phyloP scores from a whole-genome alignment of 2,329 filamentous ascomycete species.

The Aspergillus uvarum region DNA sequence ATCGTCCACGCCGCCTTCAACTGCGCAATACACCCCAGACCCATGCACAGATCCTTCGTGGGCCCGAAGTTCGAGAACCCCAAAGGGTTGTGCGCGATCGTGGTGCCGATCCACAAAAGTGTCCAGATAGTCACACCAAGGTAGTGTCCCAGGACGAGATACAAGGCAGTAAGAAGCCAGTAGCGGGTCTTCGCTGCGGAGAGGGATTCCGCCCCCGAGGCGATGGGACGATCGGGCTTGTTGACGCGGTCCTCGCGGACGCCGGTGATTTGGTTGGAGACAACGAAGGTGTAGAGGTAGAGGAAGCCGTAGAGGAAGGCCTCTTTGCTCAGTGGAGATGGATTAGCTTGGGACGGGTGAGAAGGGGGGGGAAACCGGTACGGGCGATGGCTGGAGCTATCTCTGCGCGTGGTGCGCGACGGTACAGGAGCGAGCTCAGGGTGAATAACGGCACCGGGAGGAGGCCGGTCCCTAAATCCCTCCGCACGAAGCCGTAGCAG shows the following conservation, averaged over 20 bases:
- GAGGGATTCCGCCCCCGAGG: background rate
- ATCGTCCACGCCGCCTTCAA: background rate
- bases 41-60: constrained; percentile 1
- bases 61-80: background rate
- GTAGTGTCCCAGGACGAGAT: background rate
- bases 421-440: background rate
- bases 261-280: background rate
- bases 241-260: background rate
- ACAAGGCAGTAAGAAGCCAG: background rate
- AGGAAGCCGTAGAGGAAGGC: constrained; percentile 1
- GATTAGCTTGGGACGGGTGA: background rate
- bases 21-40: background rate
- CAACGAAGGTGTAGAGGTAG: background rate
- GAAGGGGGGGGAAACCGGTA: background rate
- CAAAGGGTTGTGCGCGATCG: background rate
- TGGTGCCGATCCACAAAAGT: background rate
- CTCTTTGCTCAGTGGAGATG: background rate
- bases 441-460: background rate
- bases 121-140: background rate
- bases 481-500: background rate
- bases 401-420: background rate
- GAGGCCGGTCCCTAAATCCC: background rate
- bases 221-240: constrained; percentile 1
- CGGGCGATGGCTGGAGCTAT: background rate
- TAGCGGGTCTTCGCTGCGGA: background rate